These are phyloP conservation scores for Colletotrichum noveboracense DNA, from an alignment of 2,329 filamentous ascomycete species.

Conservation along the genomic window DNA sequence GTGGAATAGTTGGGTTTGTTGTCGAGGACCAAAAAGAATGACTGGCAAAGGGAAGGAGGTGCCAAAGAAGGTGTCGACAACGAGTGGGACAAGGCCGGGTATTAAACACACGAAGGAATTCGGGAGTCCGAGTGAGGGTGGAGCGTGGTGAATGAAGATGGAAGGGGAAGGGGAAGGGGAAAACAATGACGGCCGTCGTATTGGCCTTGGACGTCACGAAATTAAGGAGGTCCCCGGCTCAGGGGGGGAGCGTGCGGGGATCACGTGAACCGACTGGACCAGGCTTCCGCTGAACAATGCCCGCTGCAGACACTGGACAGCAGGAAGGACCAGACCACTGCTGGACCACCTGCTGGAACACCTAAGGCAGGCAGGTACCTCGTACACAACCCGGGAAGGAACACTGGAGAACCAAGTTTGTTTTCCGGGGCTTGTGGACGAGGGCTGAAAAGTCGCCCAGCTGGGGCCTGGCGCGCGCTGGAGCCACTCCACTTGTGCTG, in stretches of 20 bases:
- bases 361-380: neutral
- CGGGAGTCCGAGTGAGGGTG: neutral
- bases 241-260: neutral
- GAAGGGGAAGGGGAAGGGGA: neutral
- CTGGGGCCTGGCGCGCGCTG: neutral
- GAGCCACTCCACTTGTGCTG: slow-evolving; percentile 12
- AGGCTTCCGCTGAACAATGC: neutral
- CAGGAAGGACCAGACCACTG: too few relatives aligned
- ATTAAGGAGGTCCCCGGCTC: slow-evolving; percentile 15
- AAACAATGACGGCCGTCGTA: slow-evolving; percentile 16
- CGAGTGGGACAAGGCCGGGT: slow-evolving; percentile 13
- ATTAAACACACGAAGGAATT: slow-evolving; percentile 10
- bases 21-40: slow-evolving; percentile 20
- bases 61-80: neutral
- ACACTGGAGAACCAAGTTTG: neutral
- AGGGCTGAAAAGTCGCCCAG: neutral
- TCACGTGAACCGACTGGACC: neutral
- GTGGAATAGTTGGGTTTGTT: neutral
- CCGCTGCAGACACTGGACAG: neutral
- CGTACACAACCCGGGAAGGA: neutral
- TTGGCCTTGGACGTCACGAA: slow-evolving; percentile 10
- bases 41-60: neutral
- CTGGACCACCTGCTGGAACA: neutral
- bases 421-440: slow-evolving; percentile 14
- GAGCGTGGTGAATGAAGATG: neutral